Percentiles rank a stretch among this genome's conserved stretches.
Conservation (phyloP, 2,329 filamentous ascomycete genomes). For the Clonostachys byssicola region DNA sequence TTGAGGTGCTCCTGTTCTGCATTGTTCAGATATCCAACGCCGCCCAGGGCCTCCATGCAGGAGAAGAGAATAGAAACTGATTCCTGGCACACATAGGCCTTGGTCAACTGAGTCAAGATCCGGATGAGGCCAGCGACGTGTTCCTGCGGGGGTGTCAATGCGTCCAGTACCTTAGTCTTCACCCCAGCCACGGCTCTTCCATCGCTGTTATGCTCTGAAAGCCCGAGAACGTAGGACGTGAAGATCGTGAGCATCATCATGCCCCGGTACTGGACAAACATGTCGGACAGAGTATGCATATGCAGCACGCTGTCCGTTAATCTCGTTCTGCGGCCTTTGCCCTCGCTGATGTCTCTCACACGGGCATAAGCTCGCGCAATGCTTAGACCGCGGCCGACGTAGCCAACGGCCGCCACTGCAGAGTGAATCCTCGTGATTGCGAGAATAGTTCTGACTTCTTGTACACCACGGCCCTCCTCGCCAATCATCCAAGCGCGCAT, state of each 20-base stretch:
- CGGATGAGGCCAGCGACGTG: conserved; percentile 42
- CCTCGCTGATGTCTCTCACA: conserved; percentile 48
- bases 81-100: conserved; percentile 51
- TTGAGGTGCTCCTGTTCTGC: conserved; percentile 58
- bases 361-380: conserved; percentile 54
- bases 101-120: conserved; percentile 54
- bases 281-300: conserved; percentile 51
- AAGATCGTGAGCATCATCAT: conserved; percentile 53
- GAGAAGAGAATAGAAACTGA: conserved; percentile 45
- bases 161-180: conserved; percentile 6
- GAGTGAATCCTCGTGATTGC: conserved; percentile 63
- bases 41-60: conserved; percentile 62
- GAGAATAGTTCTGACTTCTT: conserved; percentile 64
- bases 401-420: conserved; percentile 45
- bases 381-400: conserved; percentile 50
- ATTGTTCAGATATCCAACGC: conserved; percentile 64
- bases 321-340: conserved; percentile 32
- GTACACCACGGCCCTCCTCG: conserved; percentile 59
- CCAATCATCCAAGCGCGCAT: conserved; percentile 66
- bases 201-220: conserved; percentile 38
- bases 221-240: conserved; percentile 47
- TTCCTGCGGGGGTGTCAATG: conserved; percentile 23
- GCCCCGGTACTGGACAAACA: conserved; percentile 51
- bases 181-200: conserved; percentile 7
- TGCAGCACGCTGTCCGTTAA: conserved; percentile 51